Evolutionary conservation across 805 yeast species (phyloP).

Genomic region (Kluyveromyces siamensis): DNA sequence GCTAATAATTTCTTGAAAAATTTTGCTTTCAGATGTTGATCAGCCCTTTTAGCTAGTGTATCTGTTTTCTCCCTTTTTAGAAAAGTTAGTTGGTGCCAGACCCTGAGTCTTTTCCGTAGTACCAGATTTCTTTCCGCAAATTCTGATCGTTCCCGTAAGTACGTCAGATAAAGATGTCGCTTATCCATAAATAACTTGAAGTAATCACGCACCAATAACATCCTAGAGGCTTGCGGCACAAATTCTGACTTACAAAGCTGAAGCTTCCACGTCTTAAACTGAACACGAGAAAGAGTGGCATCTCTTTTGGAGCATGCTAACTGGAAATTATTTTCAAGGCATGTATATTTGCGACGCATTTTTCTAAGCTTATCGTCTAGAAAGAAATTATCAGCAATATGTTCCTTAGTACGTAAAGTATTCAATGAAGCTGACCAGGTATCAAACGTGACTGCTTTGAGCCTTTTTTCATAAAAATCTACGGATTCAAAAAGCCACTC

Average conservation of each 20-base stretch:
- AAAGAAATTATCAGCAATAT: slow-evolving; percentile 19
- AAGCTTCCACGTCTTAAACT: neutral
- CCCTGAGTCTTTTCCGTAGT: neutral
- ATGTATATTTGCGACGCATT: slow-evolving; percentile 5
- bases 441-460: slow-evolving; percentile 12
- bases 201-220: neutral
- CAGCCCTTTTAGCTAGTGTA: neutral
- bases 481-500: slow-evolving; percentile 8
- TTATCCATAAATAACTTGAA: neutral
- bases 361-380: slow-evolving; percentile 11
- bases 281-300: neutral
- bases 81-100: neutral
- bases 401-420: slow-evolving; percentile 10
- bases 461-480: slow-evolving; percentile 10
- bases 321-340: neutral
- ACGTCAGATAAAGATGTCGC: neutral
- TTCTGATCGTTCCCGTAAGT: neutral
- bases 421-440: slow-evolving; percentile 11
- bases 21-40: neutral
- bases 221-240: slow-evolving; percentile 1
- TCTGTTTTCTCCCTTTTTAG: neutral
- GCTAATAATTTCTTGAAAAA: neutral
- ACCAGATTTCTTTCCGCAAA: neutral
- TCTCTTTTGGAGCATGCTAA: neutral
- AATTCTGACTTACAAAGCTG: neutral